Evolutionary conservation across 345 rosid species (phyloP).

Genomic region (Citrus glauca): DNA sequence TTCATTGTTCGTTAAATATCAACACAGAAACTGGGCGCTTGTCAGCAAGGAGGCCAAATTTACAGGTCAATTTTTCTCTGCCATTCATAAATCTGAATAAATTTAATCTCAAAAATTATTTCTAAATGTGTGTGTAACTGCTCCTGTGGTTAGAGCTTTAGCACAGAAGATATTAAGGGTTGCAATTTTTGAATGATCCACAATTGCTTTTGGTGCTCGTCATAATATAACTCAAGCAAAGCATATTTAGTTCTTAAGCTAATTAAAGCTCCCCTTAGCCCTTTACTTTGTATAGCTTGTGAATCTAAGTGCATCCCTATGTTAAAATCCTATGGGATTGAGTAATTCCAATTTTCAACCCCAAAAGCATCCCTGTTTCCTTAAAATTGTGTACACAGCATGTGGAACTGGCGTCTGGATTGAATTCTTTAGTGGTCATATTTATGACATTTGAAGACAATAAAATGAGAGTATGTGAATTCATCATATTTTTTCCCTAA

Average conservation of each 20-base stretch:
- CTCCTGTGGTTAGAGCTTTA: background rate
- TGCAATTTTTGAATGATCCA: background rate
- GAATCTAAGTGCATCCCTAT: background rate
- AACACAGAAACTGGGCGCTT: constrained; percentile 98
- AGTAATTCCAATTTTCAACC: constrained; percentile 1
- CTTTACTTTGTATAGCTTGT: background rate
- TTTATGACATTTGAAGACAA: background rate
- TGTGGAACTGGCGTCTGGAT: background rate
- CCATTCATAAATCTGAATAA: constrained; percentile 6
- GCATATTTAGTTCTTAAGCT: background rate
- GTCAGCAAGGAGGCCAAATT: constrained; percentile 96
- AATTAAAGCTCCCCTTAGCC: background rate
- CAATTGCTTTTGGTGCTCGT: background rate
- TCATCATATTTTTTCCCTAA: background rate
- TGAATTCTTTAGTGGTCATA: background rate
- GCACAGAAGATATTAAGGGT: background rate
- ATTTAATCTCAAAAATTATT: background rate
- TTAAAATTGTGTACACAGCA: background rate
- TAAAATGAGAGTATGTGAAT: background rate
- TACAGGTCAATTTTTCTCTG: constrained; percentile 55
- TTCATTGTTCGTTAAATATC: constrained; percentile 95
- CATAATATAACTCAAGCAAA: background rate
- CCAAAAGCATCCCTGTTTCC: background rate
- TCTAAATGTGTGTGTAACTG: background rate
- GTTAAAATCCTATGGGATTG: background rate